These are phyloP conservation scores for Macrolepiota fuliginosa DNA, from an alignment of 768 basidiomycete genomes.

Conservation along the genomic window DNA sequence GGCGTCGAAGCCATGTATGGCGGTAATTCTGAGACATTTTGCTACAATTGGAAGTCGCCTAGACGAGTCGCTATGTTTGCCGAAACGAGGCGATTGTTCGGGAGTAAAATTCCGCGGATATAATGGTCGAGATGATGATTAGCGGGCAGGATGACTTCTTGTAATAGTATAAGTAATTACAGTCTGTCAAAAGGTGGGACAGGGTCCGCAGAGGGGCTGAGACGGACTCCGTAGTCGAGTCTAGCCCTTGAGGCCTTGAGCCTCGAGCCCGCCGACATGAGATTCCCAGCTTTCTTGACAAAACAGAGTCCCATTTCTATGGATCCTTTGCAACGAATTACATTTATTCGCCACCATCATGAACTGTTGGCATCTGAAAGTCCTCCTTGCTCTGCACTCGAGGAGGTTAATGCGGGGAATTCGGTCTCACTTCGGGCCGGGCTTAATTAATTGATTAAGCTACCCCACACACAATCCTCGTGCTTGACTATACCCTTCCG, in stretches of 20 bases:
- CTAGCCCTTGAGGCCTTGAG: background rate
- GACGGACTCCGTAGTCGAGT: background rate
- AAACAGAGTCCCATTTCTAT: too few relatives aligned
- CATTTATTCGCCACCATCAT: too few relatives aligned
- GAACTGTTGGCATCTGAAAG: too few relatives aligned
- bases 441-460: background rate
- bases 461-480: background rate
- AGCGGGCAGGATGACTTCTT: background rate
- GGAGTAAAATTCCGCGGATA: background rate
- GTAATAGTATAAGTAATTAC: too few relatives aligned
- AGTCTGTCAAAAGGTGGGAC: background rate
- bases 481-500: too few relatives aligned
- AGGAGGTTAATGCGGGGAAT: background rate
- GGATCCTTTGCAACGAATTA: too few relatives aligned
- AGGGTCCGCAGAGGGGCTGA: background rate
- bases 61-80: background rate
- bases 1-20: background rate
- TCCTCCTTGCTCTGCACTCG: too few relatives aligned
- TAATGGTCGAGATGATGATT: background rate
- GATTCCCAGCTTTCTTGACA: too few relatives aligned
- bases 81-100: background rate
- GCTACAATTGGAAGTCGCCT: background rate
- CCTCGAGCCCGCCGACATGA: too few relatives aligned
- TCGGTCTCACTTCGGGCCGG: background rate
- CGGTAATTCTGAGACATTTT: background rate